Conservation (phyloP, 768 basidiomycete genomes). For the Boletus pseudopeckii region DNA sequence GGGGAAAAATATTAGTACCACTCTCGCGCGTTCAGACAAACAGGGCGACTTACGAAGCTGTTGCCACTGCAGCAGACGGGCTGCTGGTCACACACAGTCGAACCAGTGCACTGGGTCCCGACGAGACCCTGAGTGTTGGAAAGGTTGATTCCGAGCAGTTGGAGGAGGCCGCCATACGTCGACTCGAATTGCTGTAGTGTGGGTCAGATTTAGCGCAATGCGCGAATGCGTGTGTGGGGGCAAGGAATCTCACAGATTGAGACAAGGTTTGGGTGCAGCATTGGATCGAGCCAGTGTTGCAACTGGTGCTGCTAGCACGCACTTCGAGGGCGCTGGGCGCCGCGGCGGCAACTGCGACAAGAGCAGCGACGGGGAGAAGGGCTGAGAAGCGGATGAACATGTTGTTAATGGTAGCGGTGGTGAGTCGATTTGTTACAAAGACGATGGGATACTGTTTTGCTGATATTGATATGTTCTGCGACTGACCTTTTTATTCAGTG, state of each 20-base stretch:
- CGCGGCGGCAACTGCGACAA: constrained; percentile 1
- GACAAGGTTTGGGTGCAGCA: not conserved
- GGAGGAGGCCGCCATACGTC: not conserved
- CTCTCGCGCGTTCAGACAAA: no score
- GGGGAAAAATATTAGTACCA: not conserved
- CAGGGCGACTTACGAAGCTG: not conserved
- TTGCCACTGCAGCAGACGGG: constrained; percentile 18
- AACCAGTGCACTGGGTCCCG: constrained; percentile 6
- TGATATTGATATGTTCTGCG: not conserved
- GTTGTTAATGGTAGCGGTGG: not conserved
- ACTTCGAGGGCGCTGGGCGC: not conserved
- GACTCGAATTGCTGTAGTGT: not conserved
- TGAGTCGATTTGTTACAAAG: not conserved
- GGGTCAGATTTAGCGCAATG: not conserved
- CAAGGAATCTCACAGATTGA: not conserved
- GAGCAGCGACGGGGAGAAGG: constrained; percentile 10
- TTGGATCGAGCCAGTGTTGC: constrained; percentile 4
- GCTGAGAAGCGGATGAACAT: constrained; percentile 9
- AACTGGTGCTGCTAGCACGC: not conserved
- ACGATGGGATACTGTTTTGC: not conserved
- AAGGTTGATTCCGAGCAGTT: not conserved
- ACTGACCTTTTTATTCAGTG: constrained; percentile 1
- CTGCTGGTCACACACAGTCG: constrained; percentile 4
- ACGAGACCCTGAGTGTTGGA: not conserved
- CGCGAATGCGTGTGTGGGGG: no score